A percentile compares a stretch with the other conserved stretches of the same genome.
Evolutionary conservation across 306 rosid genomes (phyloP).

Genomic region (Cicer bijugum): DNA sequence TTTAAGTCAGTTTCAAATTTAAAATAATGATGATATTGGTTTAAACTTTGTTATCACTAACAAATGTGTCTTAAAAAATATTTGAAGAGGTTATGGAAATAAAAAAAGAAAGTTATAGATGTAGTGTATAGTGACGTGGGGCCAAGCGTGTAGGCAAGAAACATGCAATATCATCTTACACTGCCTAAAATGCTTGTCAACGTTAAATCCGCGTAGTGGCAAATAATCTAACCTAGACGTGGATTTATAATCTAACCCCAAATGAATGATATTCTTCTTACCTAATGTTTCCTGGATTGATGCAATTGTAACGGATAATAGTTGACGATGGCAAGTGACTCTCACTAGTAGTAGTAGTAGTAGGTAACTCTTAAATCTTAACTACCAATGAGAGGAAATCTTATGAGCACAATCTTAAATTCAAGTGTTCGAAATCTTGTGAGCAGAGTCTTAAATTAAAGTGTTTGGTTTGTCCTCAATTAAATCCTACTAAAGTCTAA

Average conservation of each 20-base stretch:
- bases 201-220: constrained; percentile 7
- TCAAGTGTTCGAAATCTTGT: too few relatives aligned
- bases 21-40: background rate
- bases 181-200: background rate
- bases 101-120: background rate
- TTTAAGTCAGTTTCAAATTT: background rate
- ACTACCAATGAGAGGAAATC: constrained; percentile 1
- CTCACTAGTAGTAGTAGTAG: constrained; percentile 20
- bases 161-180: background rate
- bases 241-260: constrained; percentile 21
- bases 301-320: constrained; percentile 32
- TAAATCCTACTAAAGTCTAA: too few relatives aligned
- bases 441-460: too few relatives aligned
- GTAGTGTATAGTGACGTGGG: constrained; percentile 25
- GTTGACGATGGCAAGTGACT: constrained; percentile 38
- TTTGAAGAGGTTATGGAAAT: background rate
- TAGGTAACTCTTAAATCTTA: constrained; percentile 31
- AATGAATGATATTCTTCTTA: background rate
- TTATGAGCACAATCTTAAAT: too few relatives aligned
- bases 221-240: constrained; percentile 32
- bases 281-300: constrained; percentile 25
- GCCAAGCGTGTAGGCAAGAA: constrained; percentile 8
- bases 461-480: too few relatives aligned
- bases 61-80: background rate
- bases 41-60: constrained; percentile 26